These are phyloP conservation scores for Murraya paniculata DNA, from an alignment of 345 rosid genomes.

Conservation along the genomic window DNA sequence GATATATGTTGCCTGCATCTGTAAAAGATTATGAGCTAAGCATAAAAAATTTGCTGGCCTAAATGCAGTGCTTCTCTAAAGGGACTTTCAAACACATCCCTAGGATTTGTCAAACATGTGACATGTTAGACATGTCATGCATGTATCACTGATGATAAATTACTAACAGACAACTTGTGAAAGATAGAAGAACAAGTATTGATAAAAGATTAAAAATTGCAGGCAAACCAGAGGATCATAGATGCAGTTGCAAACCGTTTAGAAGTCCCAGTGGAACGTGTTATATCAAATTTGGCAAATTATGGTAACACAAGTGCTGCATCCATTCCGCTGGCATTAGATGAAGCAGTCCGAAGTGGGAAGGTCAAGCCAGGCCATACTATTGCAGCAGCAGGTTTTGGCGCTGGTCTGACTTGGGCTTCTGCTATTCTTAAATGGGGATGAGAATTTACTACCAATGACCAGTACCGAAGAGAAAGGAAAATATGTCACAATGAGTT, in stretches of 20 bases:
- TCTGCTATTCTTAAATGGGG: conserved; percentile 89
- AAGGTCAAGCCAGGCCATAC: conserved; percentile 77
- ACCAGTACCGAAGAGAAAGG: conserved; percentile 1
- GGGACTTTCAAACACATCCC: not conserved
- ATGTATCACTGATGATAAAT: not conserved
- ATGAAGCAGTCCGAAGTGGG: conserved; percentile 85
- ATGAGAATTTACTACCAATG: conserved; percentile 24
- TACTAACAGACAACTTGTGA: not conserved
- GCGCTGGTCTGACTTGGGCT: conserved; percentile 97
- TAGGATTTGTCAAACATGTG: not conserved
- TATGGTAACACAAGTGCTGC: conserved; percentile 95
- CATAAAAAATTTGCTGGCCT: not conserved
- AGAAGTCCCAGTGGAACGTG: conserved; percentile 69
- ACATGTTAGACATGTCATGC: not conserved
- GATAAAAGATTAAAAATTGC: conserved; percentile 24
- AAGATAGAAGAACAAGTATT: not conserved
- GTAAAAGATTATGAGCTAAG: not conserved
- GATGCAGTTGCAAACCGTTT: conserved; percentile 85
- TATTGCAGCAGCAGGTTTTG: conserved; percentile 82
- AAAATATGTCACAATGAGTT: conserved; percentile 11
- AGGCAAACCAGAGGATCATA: conserved; percentile 97
- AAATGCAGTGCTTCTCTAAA: not conserved
- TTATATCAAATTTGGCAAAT: conserved; percentile 79
- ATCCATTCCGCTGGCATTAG: conserved; percentile 89
- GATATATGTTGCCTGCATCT: not conserved